Percentiles rank a stretch among this genome's conserved stretches.
Evolutionary conservation across 2,329 filamentous ascomycete genomes (phyloP).

Genomic region (Pseudocercospora eumusae): DNA sequence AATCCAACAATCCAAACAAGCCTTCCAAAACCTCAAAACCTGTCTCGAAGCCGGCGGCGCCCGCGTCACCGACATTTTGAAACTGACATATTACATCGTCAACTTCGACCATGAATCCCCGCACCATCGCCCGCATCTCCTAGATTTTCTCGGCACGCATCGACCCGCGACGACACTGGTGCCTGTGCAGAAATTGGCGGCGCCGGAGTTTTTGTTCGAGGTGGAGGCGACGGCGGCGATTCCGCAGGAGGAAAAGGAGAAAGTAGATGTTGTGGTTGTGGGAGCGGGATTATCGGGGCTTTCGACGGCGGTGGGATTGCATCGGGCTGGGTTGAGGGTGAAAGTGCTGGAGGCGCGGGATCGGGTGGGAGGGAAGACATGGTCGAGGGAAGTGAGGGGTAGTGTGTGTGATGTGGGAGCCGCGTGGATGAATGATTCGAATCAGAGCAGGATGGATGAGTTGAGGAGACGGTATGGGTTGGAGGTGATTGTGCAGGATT

Average conservation of each 20-base stretch:
- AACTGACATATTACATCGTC: constrained; percentile 35
- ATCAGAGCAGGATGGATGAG: constrained; percentile 50
- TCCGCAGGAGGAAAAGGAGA: constrained; percentile 21
- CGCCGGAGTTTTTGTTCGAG: constrained; percentile 32
- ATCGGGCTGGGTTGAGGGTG: constrained; percentile 32
- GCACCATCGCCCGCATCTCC: constrained; percentile 26
- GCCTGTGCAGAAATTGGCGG: constrained; percentile 32
- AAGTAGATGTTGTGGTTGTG: constrained; percentile 38
- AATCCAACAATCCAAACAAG: constrained; percentile 29
- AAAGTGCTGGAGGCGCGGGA: constrained; percentile 41
- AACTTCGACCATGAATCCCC: constrained; percentile 30
- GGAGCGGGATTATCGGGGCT: constrained; percentile 40
- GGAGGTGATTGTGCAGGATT: constrained; percentile 53
- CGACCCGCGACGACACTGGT: constrained; percentile 32
- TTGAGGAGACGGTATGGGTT: constrained; percentile 47
- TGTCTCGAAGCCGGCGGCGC: constrained; percentile 34
- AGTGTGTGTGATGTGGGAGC: constrained; percentile 56
- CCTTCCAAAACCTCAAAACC: constrained; percentile 28
- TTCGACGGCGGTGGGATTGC: constrained; percentile 34
- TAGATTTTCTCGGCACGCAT: constrained; percentile 33
- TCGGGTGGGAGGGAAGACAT: constrained; percentile 50
- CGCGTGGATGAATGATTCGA: constrained; percentile 62
- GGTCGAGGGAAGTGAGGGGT: constrained; percentile 40
- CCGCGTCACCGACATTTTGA: constrained; percentile 29
- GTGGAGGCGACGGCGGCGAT: constrained; percentile 33